These are phyloP conservation scores for Cryptococcus sp. DNA, from an alignment of 1,284 basidiomycete genomes.

Conservation along the genomic window DNA sequence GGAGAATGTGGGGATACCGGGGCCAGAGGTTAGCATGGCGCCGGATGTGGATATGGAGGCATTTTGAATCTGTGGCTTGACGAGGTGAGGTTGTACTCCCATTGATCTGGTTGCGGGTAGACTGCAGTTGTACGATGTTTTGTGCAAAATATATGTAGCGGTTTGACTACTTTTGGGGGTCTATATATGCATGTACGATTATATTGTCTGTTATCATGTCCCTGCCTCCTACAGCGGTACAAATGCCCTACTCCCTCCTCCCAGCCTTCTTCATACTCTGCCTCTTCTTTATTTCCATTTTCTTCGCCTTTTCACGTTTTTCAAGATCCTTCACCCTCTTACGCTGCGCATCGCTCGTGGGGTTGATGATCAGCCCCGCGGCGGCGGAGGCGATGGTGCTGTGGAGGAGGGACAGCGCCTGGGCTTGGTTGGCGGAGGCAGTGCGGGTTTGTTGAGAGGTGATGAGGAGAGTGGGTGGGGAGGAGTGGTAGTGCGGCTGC, in stretches of 20 bases:
- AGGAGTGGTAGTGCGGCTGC: constrained; percentile 41
- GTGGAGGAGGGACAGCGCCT: constrained; percentile 33
- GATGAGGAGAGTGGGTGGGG: constrained; percentile 38
- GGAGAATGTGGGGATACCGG: constrained; percentile 11
- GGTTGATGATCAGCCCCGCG: constrained; percentile 28
- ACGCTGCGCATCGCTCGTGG: constrained; percentile 38
- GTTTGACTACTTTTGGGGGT: background rate
- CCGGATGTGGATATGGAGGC: constrained; percentile 22
- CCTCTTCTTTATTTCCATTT: constrained; percentile 34
- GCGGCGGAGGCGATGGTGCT: constrained; percentile 29
- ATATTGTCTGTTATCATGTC: background rate
- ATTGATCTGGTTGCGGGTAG: no score
- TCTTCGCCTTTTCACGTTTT: constrained; percentile 28
- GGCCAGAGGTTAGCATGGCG: constrained; percentile 13
- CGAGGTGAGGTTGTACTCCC: no score
- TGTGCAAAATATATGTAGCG: background rate
- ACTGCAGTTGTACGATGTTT: no score
- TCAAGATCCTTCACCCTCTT: constrained; percentile 28
- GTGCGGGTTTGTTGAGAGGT: constrained; percentile 37
- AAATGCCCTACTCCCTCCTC: constrained; percentile 16
- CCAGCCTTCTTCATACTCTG: constrained; percentile 29
- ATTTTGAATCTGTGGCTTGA: background rate
- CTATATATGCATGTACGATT: background rate
- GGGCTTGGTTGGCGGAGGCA: constrained; percentile 34
- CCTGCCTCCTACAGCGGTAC: background rate